phyloP scores from a whole-genome alignment of 148 eudicot genomes.

The Cornus florida region DNA sequence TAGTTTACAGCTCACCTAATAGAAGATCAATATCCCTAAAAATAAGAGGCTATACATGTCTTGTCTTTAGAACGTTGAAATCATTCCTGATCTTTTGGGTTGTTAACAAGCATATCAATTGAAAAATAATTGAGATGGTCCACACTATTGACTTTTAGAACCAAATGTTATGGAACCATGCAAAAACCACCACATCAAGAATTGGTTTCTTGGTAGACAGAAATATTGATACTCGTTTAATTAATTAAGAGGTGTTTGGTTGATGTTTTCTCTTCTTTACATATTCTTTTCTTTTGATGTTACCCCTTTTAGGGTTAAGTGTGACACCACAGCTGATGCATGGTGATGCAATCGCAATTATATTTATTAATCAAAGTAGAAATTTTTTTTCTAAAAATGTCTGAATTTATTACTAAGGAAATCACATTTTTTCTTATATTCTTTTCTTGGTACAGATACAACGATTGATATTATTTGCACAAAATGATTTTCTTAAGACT shows the following conservation, averaged over 20 bases:
- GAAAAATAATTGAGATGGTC: constrained; percentile 1
- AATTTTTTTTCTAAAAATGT: too few species aligned
- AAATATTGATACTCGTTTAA: too few species aligned
- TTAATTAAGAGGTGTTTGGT: too few species aligned
- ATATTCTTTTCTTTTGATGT: too few species aligned
- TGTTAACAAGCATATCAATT: not conserved
- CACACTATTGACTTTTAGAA: constrained; percentile 17
- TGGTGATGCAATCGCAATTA: not conserved
- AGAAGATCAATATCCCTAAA: not conserved
- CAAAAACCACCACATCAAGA: constrained; percentile 13
- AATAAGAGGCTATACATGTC: constrained; percentile 3
- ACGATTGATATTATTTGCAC: too few species aligned
- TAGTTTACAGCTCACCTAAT: constrained; percentile 9
- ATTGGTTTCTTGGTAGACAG: not conserved
- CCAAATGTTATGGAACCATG: constrained; percentile 4
- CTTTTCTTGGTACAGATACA: too few species aligned
- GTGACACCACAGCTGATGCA: not conserved
- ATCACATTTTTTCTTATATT: too few species aligned
- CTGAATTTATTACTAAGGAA: too few species aligned
- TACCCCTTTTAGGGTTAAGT: too few species aligned
- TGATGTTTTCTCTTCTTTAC: too few species aligned
- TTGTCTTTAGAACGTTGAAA: constrained; percentile 11
- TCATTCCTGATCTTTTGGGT: constrained; percentile 14
- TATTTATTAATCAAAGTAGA: not conserved
- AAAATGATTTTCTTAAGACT: too few species aligned